Evolutionary conservation across 805 yeast genomes (phyloP).

Genomic region (Schizosaccharomyces pombe): DNA sequence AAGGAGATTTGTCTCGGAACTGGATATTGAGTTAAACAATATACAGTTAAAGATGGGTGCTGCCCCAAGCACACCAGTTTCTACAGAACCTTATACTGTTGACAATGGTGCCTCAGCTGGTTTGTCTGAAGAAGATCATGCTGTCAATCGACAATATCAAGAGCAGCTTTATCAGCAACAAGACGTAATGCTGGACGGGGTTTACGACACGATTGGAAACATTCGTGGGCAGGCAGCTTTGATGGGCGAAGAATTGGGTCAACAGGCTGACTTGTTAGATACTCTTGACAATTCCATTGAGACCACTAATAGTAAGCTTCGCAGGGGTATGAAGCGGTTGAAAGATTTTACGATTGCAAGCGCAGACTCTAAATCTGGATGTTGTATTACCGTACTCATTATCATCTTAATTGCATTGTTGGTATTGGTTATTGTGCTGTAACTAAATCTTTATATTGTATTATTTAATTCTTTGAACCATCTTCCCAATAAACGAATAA

Average conservation of each 20-base stretch:
- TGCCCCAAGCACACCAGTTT: not conserved
- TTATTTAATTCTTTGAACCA: no score
- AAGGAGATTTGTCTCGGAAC: not conserved
- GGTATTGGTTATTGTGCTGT: not conserved
- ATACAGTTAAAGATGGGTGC: not conserved
- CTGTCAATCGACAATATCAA: not conserved
- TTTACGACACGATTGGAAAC: not conserved
- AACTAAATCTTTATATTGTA: not conserved
- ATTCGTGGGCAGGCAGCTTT: not conserved
- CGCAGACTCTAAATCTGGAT: slow-evolving; percentile 1
- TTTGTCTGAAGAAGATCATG: not conserved
- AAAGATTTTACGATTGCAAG: not conserved
- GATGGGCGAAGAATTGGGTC: slow-evolving; percentile 2
- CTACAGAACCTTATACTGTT: not conserved
- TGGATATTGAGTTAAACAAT: not conserved
- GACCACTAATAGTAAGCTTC: not conserved
- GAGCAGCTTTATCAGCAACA: slow-evolving; percentile 1
- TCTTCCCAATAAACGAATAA: no score
- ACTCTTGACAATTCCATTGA: not conserved
- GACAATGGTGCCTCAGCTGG: not conserved
- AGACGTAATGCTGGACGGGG: not conserved
- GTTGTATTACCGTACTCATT: not conserved
- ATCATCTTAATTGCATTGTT: not conserved
- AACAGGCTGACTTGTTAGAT: not conserved
- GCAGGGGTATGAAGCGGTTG: not conserved